Evolutionary conservation across 768 basidiomycete species (phyloP), one percentile per base, ranked within the genome.

Genomic region (Mrakia blollopis): DNA sequence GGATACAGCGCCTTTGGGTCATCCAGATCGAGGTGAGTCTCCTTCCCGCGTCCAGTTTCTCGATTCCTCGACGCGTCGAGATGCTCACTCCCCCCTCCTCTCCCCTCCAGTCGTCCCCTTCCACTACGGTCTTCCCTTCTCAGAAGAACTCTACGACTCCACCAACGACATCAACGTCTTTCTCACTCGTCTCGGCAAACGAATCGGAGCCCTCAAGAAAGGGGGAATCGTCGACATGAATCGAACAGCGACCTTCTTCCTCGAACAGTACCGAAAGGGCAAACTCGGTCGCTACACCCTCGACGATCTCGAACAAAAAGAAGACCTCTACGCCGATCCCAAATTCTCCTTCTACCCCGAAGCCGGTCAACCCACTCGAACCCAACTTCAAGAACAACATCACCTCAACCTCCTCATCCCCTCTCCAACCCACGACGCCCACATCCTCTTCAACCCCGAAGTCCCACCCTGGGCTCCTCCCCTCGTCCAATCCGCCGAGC

Each of bases 131-230:
- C 72, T 77, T 4, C 76, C 76, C 5, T 77, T 68, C 39, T 77
- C 76, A 16, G 70, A 62, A 18, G 76, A 73, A n/a, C 71, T 77
- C 23, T 65, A 77, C 87, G 39, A 81, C 82, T 91, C 91, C 6
- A 90, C 88, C 0, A 85, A 85, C 61, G 88, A 92, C 80, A 82
- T 91, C 57, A 81, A 87, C 35, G 85, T 85, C 28, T 92, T 98
- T 82, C 86, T 97, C 47, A 86, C 87, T 28, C 85, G 87, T 28
- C 86, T 99, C 44, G 92, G 90, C 0, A 82, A 82, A 57, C 88
- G 94, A 23, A 88, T 96, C 82, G 89, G 91, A n/a, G 92, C 95
- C 87, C 85, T 96, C 28, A 85, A 87, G 79, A 88, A 89, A 78
- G 93, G 94, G 8, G 93, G 91, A 21, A 86, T 89, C 63, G 85